Evolutionary conservation across 1,284 basidiomycete genomes (phyloP), one percentile per base, ranked within the genome.

Genomic region (Melanopsichium pennsylvanicum): DNA sequence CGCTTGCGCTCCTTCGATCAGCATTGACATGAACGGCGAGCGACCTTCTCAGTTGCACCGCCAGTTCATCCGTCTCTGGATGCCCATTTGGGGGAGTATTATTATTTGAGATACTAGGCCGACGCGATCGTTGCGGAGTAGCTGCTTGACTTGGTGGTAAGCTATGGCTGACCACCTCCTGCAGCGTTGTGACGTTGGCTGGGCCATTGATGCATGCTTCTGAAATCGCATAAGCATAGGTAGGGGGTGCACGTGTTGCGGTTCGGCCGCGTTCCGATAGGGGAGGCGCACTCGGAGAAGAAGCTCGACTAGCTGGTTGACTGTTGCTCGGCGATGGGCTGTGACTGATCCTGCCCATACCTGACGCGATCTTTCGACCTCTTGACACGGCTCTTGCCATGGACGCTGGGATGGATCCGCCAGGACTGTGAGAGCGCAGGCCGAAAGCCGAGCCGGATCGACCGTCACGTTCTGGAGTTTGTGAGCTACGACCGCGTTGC

Each of bases 311-410:
- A 13, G 26, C 42, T 3, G 52, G 32, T 16, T 48, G 52, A 25
- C 60, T 63, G 42, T 66, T 61, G 26, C 48, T 54, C 21, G 68
- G 68, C 15, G 61, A 66, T 25, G 68, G 68, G 38, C 68, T 70
- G 40, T 66, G 61, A 27, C 58, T 66, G 57, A 62, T 52, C n/a
- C 62, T 49, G n/a, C 68, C 58, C 52, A 70, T 66, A 3, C 58
- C 58, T 1, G 62, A 54, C 9, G 68, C 68, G 5, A 70, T 36
- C 19, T 59, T 51, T 15, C 73, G 49, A n/a, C 73, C 67, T 34
- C 70, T 41, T 2, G 70, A 68, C 3, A 73, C 64, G 18, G 70
- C 73, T 23, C 73, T 49, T 12, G 68, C 62, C 66, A 75, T 72
- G 19, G 68, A 70, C n/a, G 62, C 56, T 18, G 63, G 58, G 39